These are phyloP conservation scores for Fulvia fulva DNA, from an alignment of 2,329 filamentous ascomycete species.

Conservation along the genomic window DNA sequence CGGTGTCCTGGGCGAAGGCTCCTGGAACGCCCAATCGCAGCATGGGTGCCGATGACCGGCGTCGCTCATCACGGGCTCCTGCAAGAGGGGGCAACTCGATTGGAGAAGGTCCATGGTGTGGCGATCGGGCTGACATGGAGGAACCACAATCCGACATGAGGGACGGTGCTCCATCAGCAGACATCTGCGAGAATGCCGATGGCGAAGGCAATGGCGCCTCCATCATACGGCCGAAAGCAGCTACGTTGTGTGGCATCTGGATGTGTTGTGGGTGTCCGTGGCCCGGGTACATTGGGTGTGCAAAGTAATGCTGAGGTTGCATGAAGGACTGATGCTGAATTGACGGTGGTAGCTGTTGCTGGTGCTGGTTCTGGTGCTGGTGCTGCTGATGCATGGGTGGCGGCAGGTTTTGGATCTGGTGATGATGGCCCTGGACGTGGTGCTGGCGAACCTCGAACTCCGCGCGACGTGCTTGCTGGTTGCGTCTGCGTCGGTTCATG, in stretches of 20 bases:
- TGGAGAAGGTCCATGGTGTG: slow-evolving; percentile 42
- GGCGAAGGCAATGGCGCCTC: slow-evolving; percentile 63
- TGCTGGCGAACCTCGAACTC: slow-evolving; percentile 33
- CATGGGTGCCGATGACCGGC: slow-evolving; percentile 31
- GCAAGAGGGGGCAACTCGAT: slow-evolving; percentile 43
- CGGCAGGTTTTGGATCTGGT: slow-evolving; percentile 23
- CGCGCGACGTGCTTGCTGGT: slow-evolving; percentile 34
- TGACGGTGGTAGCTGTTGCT: slow-evolving; percentile 24
- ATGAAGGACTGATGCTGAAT: slow-evolving; percentile 21
- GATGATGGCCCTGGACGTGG: slow-evolving; percentile 20
- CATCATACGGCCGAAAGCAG: slow-evolving; percentile 31
- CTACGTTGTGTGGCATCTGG: slow-evolving; percentile 29
- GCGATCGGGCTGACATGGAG: slow-evolving; percentile 44
- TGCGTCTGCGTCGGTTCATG: slow-evolving; percentile 68
- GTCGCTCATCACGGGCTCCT: slow-evolving; percentile 28
- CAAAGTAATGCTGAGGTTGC: slow-evolving; percentile 25
- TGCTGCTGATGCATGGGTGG: slow-evolving; percentile 24
- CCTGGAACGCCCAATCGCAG: slow-evolving; percentile 36
- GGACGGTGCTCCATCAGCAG: slow-evolving; percentile 62
- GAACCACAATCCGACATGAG: slow-evolving; percentile 62
- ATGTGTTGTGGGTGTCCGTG: slow-evolving; percentile 27
- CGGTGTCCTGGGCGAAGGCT: slow-evolving; percentile 29
- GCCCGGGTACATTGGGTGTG: slow-evolving; percentile 20
- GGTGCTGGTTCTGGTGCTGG: slow-evolving; percentile 29
- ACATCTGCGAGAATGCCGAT: slow-evolving; percentile 58